phyloP scores from a whole-genome alignment of 345 rosid genomes.

The Populus deltoides region DNA sequence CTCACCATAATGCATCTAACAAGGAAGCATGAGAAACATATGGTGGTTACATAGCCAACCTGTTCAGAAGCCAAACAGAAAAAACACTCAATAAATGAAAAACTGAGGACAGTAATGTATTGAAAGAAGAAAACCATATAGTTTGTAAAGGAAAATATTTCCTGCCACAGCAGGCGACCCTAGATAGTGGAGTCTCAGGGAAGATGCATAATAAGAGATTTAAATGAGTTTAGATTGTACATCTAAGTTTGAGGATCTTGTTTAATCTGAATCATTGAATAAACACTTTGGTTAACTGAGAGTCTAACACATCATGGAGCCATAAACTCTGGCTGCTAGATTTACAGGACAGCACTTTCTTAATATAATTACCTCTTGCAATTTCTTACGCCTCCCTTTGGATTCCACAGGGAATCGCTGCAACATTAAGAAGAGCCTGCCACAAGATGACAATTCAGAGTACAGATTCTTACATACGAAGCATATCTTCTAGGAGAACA shows the following conservation, averaged over 20 bases:
- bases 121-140: background rate
- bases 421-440: constrained; percentile 89
- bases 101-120: background rate
- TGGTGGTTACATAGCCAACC: constrained; percentile 95
- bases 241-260: background rate
- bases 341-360: background rate
- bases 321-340: background rate
- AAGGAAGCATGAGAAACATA: constrained; percentile 88
- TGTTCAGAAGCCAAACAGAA: constrained; percentile 34
- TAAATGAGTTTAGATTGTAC: background rate
- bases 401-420: constrained; percentile 95
- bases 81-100: background rate
- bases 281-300: background rate
- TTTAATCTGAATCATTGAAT: background rate
- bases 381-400: constrained; percentile 84
- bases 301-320: background rate
- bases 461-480: background rate
- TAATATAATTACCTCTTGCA: constrained; percentile 65
- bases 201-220: background rate
- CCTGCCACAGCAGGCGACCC: background rate
- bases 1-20: constrained; percentile 87
- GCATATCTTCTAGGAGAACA: background rate
- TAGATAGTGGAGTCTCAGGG: background rate
- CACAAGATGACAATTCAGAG: constrained; percentile 19
- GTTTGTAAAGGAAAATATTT: background rate